A percentile compares a stretch with the other conserved stretches of the same genome.
Conservation (phyloP, 441 rosid species). For the Populus hybrid region DNA sequence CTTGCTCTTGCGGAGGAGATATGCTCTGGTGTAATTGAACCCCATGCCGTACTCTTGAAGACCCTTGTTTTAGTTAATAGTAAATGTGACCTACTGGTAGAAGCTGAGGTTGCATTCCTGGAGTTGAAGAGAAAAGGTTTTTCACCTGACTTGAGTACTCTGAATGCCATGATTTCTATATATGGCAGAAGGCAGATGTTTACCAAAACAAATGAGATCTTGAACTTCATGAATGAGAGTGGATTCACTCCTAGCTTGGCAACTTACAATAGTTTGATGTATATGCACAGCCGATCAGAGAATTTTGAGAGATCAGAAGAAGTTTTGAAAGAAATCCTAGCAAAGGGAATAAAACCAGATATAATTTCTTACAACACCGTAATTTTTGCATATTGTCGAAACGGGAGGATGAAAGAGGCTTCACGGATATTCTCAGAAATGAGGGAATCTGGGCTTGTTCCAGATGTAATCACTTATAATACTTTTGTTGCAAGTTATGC, state of each 20-base stretch:
- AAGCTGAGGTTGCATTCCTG: constrained; percentile 74
- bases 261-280: constrained; percentile 90
- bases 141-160: constrained; percentile 68
- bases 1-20: constrained; percentile 71
- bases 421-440: constrained; percentile 71
- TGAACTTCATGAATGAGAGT: constrained; percentile 71
- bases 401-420: constrained; percentile 87
- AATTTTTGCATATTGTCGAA: constrained; percentile 79
- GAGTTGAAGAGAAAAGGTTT: constrained; percentile 66
- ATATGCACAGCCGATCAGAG: constrained; percentile 75
- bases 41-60: constrained; percentile 73
- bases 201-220: constrained; percentile 59
- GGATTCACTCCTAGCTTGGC: constrained; percentile 75
- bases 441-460: constrained; percentile 58
- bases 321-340: constrained; percentile 56
- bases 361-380: constrained; percentile 84
- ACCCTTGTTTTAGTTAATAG: constrained; percentile 86
- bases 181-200: constrained; percentile 89
- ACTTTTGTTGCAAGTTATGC: constrained; percentile 83
- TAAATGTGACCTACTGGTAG: constrained; percentile 67
- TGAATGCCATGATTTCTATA: constrained; percentile 85
- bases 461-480: constrained; percentile 82
- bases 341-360: constrained; percentile 77
- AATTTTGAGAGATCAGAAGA: constrained; percentile 71
- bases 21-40: constrained; percentile 67